phyloP scores from a whole-genome alignment of 768 basidiomycete genomes.

The Coprinellus micaceus region DNA sequence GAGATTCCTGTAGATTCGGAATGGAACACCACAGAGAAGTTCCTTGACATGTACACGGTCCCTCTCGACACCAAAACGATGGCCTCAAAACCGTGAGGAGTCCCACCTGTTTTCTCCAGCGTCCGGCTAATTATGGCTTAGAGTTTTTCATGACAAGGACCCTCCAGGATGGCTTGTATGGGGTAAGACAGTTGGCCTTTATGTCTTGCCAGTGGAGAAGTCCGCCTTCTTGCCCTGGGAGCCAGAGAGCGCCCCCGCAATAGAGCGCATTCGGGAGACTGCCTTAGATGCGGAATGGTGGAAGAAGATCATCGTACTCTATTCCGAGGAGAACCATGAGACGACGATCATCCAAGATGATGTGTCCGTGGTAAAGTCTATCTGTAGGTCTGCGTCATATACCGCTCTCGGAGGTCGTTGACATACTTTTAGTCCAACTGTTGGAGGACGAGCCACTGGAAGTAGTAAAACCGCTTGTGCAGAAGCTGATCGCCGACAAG shows the following conservation, averaged over 20 bases:
- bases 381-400: conserved; percentile 45
- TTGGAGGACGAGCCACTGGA: conserved; percentile 72
- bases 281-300: conserved; percentile 54
- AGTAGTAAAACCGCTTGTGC: conserved; percentile 56
- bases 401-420: background rate
- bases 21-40: conserved; percentile 48
- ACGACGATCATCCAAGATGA: conserved; percentile 64
- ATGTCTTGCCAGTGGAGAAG: conserved; percentile 44
- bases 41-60: conserved; percentile 52
- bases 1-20: conserved; percentile 47
- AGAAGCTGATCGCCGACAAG: conserved; percentile 60
- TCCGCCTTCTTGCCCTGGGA: conserved; percentile 65
- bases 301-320: conserved; percentile 64
- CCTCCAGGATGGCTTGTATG: conserved; percentile 71
- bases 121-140: conserved; percentile 21
- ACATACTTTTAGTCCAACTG: conserved; percentile 55
- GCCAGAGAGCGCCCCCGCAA: conserved; percentile 41
- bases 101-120: background rate
- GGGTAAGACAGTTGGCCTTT: conserved; percentile 42
- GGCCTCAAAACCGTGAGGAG: conserved; percentile 42
- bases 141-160: conserved; percentile 53
- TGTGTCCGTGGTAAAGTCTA: conserved; percentile 68
- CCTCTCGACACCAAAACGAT: conserved; percentile 39
- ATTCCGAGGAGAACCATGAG: conserved; percentile 75
- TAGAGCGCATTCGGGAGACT: conserved; percentile 49